These are phyloP conservation scores for Tolypocladium ophioglossoides DNA, from an alignment of 2,329 filamentous ascomycete genomes.

Conservation along the genomic window DNA sequence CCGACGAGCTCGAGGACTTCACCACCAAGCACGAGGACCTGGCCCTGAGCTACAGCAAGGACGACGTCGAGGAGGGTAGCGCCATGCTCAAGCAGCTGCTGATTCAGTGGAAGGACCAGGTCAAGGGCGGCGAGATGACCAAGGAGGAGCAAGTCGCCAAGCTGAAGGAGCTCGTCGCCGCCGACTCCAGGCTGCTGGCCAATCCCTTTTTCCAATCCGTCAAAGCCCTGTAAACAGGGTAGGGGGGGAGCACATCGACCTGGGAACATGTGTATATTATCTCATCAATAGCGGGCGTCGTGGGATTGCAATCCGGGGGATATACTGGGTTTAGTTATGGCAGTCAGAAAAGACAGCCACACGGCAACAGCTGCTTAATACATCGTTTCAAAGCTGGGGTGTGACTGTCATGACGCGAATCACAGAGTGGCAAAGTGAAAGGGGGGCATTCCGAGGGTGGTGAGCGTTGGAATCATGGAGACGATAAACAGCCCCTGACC, in stretches of 20 bases:
- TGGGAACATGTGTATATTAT: not conserved
- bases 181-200: conserved; percentile 52
- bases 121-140: conserved; percentile 46
- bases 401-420: not conserved
- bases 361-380: not conserved
- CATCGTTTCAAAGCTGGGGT: no score
- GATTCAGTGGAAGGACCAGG: conserved; percentile 74
- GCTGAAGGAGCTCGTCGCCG: conserved; percentile 70
- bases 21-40: conserved; percentile 61
- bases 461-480: conserved; percentile 26
- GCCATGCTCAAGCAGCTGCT: conserved; percentile 74
- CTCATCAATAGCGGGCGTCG: not conserved
- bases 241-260: not conserved
- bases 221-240: conserved; percentile 34
- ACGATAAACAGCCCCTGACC: conserved; percentile 38
- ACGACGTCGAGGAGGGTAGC: conserved; percentile 85
- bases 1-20: conserved; percentile 96
- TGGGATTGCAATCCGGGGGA: not conserved
- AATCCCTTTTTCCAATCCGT: conserved; percentile 64
- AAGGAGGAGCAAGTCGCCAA: conserved; percentile 67
- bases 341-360: not conserved
- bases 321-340: no score
- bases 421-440: conserved; percentile 5
- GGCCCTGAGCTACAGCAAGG: conserved; percentile 56
- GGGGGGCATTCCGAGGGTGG: conserved; percentile 8